phyloP scores from a whole-genome alignment of 805 yeast genomes.

The Debaryomyces maramus region DNA sequence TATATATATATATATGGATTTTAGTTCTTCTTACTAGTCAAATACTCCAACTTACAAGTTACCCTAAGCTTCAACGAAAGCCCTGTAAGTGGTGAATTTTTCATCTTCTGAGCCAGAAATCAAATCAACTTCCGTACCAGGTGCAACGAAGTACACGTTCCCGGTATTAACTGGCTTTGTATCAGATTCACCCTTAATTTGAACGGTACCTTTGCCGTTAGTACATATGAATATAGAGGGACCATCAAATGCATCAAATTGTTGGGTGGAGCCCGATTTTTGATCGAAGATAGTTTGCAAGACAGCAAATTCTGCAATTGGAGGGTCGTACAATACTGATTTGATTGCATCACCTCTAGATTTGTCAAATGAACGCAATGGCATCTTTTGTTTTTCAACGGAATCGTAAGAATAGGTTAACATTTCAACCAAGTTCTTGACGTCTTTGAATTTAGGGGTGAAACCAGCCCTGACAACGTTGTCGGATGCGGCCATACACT shows the following conservation, averaged over 20 bases:
- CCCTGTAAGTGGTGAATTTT: constrained; percentile 80
- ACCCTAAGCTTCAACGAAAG: constrained; percentile 81
- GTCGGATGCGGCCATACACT: constrained; percentile 99
- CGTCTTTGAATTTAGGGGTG: constrained; percentile 99
- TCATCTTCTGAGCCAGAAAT: constrained; percentile 45
- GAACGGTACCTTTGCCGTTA: constrained; percentile 68
- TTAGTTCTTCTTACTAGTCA: too few relatives aligned
- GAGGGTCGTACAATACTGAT: constrained; percentile 82
- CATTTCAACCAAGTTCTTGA: constrained; percentile 82
- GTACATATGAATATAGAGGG: constrained; percentile 87
- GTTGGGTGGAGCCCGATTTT: constrained; percentile 50
- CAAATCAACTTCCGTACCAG: constrained; percentile 66
- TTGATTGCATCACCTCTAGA: constrained; percentile 62
- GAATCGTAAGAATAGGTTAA: constrained; percentile 86
- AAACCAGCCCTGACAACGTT: constrained; percentile 98
- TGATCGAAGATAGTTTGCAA: constrained; percentile 67
- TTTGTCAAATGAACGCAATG: constrained; percentile 55
- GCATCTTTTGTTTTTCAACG: constrained; percentile 92
- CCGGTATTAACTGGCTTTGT: constrained; percentile 57
- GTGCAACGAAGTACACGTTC: constrained; percentile 80
- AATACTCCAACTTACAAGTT: too few relatives aligned
- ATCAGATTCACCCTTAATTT: constrained; percentile 41
- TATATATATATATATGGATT: too few relatives aligned
- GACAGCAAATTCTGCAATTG: constrained; percentile 96
- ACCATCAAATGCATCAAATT: constrained; percentile 66